Percentiles rank a stretch among this genome's conserved stretches.
phyloP scores from a whole-genome alignment of 148 eudicot genomes.

The Dianthus caryophyllus region DNA sequence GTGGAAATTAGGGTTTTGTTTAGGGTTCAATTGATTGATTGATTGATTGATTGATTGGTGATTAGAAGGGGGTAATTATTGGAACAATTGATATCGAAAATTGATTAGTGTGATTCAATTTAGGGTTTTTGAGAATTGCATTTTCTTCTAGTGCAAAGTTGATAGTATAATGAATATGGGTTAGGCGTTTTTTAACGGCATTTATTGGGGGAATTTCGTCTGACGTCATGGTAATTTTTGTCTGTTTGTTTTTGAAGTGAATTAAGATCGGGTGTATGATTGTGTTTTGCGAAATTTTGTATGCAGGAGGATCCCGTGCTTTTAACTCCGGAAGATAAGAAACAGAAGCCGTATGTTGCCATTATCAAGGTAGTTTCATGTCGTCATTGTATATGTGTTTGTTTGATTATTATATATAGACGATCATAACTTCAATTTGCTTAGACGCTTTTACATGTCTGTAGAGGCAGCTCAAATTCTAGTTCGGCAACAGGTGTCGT shows the following conservation, averaged over 20 bases:
- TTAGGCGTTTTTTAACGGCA: too few relatives aligned
- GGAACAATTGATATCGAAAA: neutral
- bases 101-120: neutral
- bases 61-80: too few relatives aligned
- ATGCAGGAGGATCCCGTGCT: slow-evolving; percentile 96
- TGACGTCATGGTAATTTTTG: neutral
- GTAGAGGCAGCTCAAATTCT: neutral
- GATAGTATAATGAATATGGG: neutral
- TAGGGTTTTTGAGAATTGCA: too few relatives aligned
- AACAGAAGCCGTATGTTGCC: slow-evolving; percentile 93
- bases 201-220: neutral
- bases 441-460: too few relatives aligned
- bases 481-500: neutral
- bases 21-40: neutral
- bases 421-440: neutral
- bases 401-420: neutral
- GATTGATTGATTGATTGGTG: too few relatives aligned
- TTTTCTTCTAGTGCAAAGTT: neutral
- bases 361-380: slow-evolving; percentile 65
- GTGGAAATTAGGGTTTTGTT: too few relatives aligned
- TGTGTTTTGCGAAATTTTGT: neutral
- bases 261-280: neutral
- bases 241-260: neutral
- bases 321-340: slow-evolving; percentile 65
- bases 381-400: neutral